Conservation (phyloP, 2,329 filamentous ascomycete genomes). For the Huntiella savannae region DNA sequence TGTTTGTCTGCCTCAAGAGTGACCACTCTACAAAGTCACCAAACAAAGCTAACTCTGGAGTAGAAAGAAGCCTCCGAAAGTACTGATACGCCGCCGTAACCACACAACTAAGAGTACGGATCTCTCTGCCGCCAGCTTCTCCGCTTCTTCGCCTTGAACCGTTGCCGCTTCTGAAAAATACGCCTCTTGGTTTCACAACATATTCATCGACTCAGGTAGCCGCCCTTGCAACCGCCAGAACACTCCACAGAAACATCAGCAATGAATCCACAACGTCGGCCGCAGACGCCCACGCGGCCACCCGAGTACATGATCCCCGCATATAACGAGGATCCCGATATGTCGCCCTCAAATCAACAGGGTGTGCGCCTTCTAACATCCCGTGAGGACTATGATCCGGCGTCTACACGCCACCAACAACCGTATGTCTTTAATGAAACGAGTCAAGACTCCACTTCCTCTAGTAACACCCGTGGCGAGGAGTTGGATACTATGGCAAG, state of each 20-base stretch:
- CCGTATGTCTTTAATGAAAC: slow-evolving; percentile 28
- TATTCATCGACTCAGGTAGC: background rate
- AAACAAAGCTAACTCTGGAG: too few species aligned
- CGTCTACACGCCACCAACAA: slow-evolving; percentile 22
- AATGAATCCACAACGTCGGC: slow-evolving; percentile 10
- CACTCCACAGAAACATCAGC: background rate
- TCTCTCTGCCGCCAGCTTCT: background rate
- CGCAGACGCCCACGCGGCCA: slow-evolving; percentile 26
- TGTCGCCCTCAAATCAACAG: slow-evolving; percentile 28
- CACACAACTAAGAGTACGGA: background rate
- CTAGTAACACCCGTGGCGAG: too few species aligned
- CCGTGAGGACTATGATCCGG: slow-evolving; percentile 28
- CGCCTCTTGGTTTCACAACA: background rate
- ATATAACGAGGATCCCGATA: slow-evolving; percentile 34
- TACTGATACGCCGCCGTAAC: too few species aligned
- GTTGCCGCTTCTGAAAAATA: background rate
- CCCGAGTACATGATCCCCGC: slow-evolving; percentile 38
- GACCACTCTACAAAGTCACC: too few species aligned
- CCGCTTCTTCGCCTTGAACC: background rate
- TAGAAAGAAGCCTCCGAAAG: too few species aligned
- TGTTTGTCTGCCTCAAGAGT: too few species aligned
- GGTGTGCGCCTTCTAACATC: slow-evolving; percentile 43
- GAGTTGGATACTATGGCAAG: too few species aligned
- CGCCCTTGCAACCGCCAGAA: background rate
- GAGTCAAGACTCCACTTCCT: too few species aligned